A percentile compares a stretch with the other conserved stretches of the same genome.
These are phyloP conservation scores for Fagus crenata DNA, from an alignment of 306 rosid species.

Conservation along the genomic window DNA sequence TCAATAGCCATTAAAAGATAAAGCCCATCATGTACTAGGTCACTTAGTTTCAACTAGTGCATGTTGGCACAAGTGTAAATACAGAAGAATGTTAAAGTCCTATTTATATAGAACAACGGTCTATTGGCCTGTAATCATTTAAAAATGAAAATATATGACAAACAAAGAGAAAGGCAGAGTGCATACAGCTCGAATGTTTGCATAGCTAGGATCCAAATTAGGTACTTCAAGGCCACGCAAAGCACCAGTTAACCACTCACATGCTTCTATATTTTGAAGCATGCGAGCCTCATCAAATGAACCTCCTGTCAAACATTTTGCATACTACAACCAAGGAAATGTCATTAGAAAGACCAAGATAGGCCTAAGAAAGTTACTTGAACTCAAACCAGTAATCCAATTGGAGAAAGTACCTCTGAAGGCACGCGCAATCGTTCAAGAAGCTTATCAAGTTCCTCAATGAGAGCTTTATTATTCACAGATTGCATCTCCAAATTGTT, in stretches of 20 bases:
- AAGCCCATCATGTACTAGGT: neutral
- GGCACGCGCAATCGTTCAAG: conserved; percentile 75
- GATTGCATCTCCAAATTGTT: conserved; percentile 94
- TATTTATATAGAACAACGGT: neutral
- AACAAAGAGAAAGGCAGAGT: conserved; percentile 30
- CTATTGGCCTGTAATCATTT: conserved; percentile 14
- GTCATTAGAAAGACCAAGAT: conserved; percentile 30
- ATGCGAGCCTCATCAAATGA: conserved; percentile 70
- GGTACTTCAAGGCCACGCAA: conserved; percentile 65
- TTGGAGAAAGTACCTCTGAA: conserved; percentile 58
- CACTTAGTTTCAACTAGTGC: conserved; percentile 6
- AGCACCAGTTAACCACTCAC: conserved; percentile 86
- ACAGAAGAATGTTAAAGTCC: neutral
- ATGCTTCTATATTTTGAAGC: conserved; percentile 82
- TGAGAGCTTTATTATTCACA: conserved; percentile 75
- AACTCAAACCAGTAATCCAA: conserved; percentile 25
- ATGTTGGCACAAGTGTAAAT: neutral
- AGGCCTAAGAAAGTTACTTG: conserved; percentile 20
- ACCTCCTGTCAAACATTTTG: conserved; percentile 82
- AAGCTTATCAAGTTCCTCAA: conserved; percentile 87
- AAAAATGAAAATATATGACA: conserved; percentile 10
- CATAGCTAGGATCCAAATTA: conserved; percentile 64
- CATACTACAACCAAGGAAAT: conserved; percentile 60
- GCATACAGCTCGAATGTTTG: conserved; percentile 84
- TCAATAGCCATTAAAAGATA: neutral